These are phyloP conservation scores for Serendipita indica DNA, from an alignment of 768 basidiomycete species.

Conservation along the genomic window DNA sequence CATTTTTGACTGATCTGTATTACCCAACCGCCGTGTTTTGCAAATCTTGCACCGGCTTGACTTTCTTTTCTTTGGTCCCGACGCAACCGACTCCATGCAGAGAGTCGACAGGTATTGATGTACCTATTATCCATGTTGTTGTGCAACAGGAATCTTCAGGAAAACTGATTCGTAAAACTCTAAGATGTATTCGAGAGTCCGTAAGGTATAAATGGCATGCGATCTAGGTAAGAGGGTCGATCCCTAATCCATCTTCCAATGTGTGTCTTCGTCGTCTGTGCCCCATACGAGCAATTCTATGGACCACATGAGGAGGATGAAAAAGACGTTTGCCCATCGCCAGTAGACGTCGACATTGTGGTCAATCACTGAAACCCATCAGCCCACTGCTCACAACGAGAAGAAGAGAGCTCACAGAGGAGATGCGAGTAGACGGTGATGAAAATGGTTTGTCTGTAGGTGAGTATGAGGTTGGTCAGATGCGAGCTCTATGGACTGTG, in stretches of 20 bases:
- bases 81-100: no score
- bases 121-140: no score
- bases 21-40: no score
- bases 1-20: no score
- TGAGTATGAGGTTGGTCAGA: slow-evolving; percentile 56
- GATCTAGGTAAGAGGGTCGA: background rate
- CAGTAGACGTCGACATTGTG: slow-evolving; percentile 89
- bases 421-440: slow-evolving; percentile 80
- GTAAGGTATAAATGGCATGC: no score
- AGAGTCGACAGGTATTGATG: no score
- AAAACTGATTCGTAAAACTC: no score
- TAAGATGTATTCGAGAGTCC: no score
- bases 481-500: slow-evolving; percentile 47
- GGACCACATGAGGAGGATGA: slow-evolving; percentile 71
- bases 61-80: no score
- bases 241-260: background rate
- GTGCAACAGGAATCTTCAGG: no score
- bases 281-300: slow-evolving; percentile 65
- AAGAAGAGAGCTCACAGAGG: slow-evolving; percentile 41
- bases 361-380: slow-evolving; percentile 47
- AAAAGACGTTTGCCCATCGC: slow-evolving; percentile 84
- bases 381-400: background rate
- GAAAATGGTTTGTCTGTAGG: slow-evolving; percentile 73
- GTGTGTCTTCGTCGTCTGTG: slow-evolving; percentile 44
- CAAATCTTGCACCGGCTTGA: no score